phyloP scores from a whole-genome alignment of 2,329 filamentous ascomycete genomes.

The Sporothrix variecibatus region DNA sequence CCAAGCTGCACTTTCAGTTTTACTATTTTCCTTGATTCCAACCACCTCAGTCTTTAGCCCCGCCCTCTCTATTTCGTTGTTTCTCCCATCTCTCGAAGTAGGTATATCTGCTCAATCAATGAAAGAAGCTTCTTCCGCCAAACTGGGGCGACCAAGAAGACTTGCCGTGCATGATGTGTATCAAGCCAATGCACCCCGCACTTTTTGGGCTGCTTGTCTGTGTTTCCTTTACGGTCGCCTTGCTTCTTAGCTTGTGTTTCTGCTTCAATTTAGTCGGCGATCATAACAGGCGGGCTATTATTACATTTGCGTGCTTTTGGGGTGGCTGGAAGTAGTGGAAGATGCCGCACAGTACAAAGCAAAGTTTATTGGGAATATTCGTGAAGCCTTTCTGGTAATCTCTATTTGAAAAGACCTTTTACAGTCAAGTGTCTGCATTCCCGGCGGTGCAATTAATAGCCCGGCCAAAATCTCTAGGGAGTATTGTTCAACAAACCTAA shows the following conservation, averaged over 20 bases:
- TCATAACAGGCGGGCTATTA: neutral
- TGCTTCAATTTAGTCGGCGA: conserved; percentile 5
- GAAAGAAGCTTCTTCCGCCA: neutral
- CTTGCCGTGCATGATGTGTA: neutral
- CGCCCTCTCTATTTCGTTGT: neutral
- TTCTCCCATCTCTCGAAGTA: neutral
- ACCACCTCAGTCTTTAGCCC: neutral
- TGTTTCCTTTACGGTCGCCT: neutral
- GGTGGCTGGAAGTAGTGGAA: neutral
- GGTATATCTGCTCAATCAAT: neutral
- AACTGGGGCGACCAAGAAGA: neutral
- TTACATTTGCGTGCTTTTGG: neutral
- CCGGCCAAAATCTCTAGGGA: neutral
- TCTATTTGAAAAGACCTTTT: too few species aligned
- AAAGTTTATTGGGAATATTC: too few species aligned
- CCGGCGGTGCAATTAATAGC: neutral
- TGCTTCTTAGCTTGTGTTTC: neutral
- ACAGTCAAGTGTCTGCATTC: neutral
- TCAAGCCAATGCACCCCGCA: conserved; percentile 7
- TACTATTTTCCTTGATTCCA: neutral
- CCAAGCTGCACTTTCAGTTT: too few species aligned
- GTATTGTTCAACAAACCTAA: too few species aligned
- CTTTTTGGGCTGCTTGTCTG: neutral
- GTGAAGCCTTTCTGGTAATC: too few species aligned
- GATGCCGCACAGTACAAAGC: too few species aligned